A percentile compares a stretch with the other conserved stretches of the same genome.
Evolutionary conservation across 108 stramenopile species (phyloP).

Genomic region (Cyclostephanos invisitatus): DNA sequence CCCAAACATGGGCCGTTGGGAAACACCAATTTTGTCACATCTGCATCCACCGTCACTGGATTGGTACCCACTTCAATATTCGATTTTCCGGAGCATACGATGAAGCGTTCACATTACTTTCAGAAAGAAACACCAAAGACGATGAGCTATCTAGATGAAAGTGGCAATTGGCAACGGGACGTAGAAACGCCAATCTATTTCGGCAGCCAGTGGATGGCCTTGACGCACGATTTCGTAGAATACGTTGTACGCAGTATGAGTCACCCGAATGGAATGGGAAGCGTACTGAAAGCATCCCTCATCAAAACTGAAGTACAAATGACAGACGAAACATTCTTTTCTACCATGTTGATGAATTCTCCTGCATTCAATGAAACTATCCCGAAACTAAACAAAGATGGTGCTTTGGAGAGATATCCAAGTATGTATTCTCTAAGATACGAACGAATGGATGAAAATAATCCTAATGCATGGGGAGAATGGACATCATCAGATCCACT

Average conservation of each 20-base stretch:
- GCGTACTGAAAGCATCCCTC: constrained; percentile 58
- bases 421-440: constrained; percentile 67
- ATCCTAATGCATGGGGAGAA: constrained; percentile 66
- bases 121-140: constrained; percentile 38
- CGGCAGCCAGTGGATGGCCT: constrained; percentile 89
- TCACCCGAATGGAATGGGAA: constrained; percentile 61
- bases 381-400: constrained; percentile 52
- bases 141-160: constrained; percentile 54
- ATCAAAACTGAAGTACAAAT: constrained; percentile 67
- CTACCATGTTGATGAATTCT: constrained; percentile 80
- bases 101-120: constrained; percentile 85
- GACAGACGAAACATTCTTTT: constrained; percentile 89
- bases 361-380: constrained; percentile 54
- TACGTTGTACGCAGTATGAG: constrained; percentile 57
- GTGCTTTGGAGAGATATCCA: constrained; percentile 38
- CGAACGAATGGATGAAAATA: constrained; percentile 91
- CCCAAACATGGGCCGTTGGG: constrained; percentile 52
- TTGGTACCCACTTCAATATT: constrained; percentile 70
- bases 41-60: constrained; percentile 79
- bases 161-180: constrained; percentile 34
- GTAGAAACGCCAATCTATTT: constrained; percentile 63
- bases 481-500: constrained; percentile 58
- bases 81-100: constrained; percentile 76
- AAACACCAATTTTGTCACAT: constrained; percentile 81
- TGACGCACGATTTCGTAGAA: constrained; percentile 70